These are phyloP conservation scores for Amanita inopinata DNA, from an alignment of 768 basidiomycete genomes.

Conservation along the genomic window DNA sequence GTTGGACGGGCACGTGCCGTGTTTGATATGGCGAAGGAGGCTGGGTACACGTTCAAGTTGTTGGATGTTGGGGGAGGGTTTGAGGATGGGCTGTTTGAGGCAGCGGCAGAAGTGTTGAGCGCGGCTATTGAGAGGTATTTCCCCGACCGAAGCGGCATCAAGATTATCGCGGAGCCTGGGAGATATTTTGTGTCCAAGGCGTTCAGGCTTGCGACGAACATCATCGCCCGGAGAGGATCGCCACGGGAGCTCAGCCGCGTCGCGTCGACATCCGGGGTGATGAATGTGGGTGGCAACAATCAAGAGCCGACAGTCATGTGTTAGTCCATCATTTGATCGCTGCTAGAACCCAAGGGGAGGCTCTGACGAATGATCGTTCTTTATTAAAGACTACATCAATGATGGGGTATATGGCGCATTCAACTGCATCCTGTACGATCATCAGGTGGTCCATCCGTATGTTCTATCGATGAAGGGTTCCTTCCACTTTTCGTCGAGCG, in stretches of 20 bases:
- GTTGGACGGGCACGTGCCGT: conserved; percentile 71
- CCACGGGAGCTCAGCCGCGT: background rate
- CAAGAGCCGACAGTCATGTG: conserved; percentile 71
- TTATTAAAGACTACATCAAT: conserved; percentile 86
- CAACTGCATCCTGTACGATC: conserved; percentile 97
- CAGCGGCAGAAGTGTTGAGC: conserved; percentile 61
- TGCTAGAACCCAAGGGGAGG: conserved; percentile 12
- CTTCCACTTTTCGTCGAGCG: conserved; percentile 39
- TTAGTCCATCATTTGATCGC: conserved; percentile 38
- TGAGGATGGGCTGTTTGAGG: conserved; percentile 79
- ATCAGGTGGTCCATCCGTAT: conserved; percentile 82
- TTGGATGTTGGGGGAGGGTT: conserved; percentile 97
- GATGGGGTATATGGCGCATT: conserved; percentile 97
- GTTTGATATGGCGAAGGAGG: conserved; percentile 79
- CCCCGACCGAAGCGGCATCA: conserved; percentile 57
- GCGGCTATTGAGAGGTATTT: conserved; percentile 72
- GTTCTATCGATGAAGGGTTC: conserved; percentile 64
- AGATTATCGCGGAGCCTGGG: conserved; percentile 93
- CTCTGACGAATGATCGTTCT: conserved; percentile 9
- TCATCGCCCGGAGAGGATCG: conserved; percentile 54
- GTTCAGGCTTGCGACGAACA: conserved; percentile 85
- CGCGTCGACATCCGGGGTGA: background rate
- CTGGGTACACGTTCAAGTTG: conserved; percentile 73
- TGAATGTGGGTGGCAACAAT: background rate
- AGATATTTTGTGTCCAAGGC: conserved; percentile 89